Evolutionary conservation across 169 alveolate genomes (phyloP), one percentile per base, ranked within the genome.

Genomic region (Plasmodium sp.): DNA sequence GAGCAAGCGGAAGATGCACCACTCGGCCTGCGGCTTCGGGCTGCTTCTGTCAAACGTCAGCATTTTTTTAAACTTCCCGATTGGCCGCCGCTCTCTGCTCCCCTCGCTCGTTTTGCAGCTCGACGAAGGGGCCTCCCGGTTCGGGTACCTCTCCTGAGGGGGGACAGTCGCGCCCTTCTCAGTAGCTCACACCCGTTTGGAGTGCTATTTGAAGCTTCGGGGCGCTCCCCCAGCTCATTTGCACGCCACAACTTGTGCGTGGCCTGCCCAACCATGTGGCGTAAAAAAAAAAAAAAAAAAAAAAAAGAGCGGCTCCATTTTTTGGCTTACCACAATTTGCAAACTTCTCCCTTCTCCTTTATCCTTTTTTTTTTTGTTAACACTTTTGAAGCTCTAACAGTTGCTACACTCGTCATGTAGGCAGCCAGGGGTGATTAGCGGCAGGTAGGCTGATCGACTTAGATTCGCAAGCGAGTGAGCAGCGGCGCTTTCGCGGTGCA

Each of bases 21-120:
- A 36, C 51, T 81, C 94, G 9, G 71, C 94, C 5, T 90, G 62
- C 36, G 94, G 94, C 34, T 16, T 90, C 7, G 94, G 94, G 33
- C 41, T 80, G 18, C 81, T 90, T 43, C 54, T 79, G 1, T 41
- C 83, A 7, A 90, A 79, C 83, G 43, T 90, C 2, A 90, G 80
- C 39, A 33, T 80, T 16, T 90, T 80, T 80, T 67, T 90, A 62
- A 80, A 58, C 72, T 90, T 90, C 83, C 71, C 58, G 67, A n/a
- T 43, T 80, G 14, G 71, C 31, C 27, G 48, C 0, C 43, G 51
- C 18, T 12, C 6, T n/a, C 27, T 80, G 43, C 31, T 90, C 9
- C 94, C 94, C 5, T 58, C 90, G 6, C n/a, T 90, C 36, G 73
- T 90, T 6, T 43, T 90, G 51, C 86, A 90, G 36, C 74, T 81